Conservation (phyloP, 23 red algal species). For the Gracilaria gracilis region DNA sequence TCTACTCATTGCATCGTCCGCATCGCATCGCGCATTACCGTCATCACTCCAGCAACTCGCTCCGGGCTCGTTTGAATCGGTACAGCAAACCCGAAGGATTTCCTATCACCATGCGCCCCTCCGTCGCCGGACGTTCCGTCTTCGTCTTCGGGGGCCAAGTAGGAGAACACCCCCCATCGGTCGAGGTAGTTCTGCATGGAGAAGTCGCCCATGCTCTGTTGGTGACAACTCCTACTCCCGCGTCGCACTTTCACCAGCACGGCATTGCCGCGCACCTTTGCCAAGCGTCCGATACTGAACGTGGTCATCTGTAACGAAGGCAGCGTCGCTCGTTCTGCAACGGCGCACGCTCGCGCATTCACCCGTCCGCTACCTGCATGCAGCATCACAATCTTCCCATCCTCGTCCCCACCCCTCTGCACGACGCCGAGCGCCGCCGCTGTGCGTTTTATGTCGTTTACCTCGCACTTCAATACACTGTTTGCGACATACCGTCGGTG, state of each 20-base stretch:
- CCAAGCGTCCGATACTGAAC: background rate
- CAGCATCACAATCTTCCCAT: background rate
- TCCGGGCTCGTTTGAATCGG: background rate
- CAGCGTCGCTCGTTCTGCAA: background rate
- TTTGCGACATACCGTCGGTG: background rate
- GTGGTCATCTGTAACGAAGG: background rate
- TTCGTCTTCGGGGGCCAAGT: background rate
- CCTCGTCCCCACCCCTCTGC: background rate
- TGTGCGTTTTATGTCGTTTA: background rate
- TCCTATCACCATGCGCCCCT: background rate
- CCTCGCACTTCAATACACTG: background rate
- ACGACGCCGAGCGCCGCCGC: background rate
- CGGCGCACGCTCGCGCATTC: background rate
- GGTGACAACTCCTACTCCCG: background rate
- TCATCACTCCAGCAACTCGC: background rate
- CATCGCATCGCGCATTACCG: background rate
- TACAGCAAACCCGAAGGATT: background rate
- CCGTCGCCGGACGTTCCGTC: background rate
- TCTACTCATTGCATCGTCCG: no score
- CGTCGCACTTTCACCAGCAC: background rate
- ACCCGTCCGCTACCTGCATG: background rate
- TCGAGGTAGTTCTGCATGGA: background rate
- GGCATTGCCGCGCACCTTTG: background rate
- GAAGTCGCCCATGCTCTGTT: background rate
- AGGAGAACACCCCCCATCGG: slow-evolving; percentile 2